A percentile compares a stretch with the other conserved stretches of the same genome.
phyloP scores from a whole-genome alignment of 768 basidiomycete genomes.

The Collybia sordida region DNA sequence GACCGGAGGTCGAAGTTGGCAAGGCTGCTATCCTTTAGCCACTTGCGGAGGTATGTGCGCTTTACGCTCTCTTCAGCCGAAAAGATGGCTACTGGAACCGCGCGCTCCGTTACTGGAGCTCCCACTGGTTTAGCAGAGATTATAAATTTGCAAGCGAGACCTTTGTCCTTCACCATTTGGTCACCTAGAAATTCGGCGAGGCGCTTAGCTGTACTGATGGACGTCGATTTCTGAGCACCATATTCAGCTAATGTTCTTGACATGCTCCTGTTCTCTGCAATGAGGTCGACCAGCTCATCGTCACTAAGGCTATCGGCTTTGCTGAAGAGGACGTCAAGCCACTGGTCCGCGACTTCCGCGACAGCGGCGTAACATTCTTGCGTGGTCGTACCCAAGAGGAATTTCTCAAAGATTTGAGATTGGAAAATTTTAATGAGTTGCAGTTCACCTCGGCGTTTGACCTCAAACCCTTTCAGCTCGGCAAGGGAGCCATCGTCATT shows the following conservation, averaged over 20 bases:
- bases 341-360: slow-evolving; percentile 90
- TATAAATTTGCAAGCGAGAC: slow-evolving; percentile 97
- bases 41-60: slow-evolving; percentile 86
- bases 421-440: slow-evolving; percentile 99
- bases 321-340: slow-evolving; percentile 94
- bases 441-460: slow-evolving; percentile 95
- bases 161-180: slow-evolving; percentile 99
- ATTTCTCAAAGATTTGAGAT: slow-evolving; percentile 96
- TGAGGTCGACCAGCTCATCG: slow-evolving; percentile 94
- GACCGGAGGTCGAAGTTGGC: slow-evolving; percentile 87
- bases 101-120: slow-evolving; percentile 95
- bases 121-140: slow-evolving; percentile 93
- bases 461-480: slow-evolving; percentile 98
- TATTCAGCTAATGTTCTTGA: slow-evolving; percentile 95
- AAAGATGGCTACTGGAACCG: slow-evolving; percentile 96
- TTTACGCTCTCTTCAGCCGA: slow-evolving; percentile 93
- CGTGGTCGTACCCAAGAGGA: slow-evolving; percentile 88
- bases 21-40: slow-evolving; percentile 93
- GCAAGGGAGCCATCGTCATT: slow-evolving; percentile 97
- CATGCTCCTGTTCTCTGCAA: slow-evolving; percentile 99
- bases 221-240: slow-evolving; percentile 94
- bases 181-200: slow-evolving; percentile 96
- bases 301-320: slow-evolving; percentile 83
- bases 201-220: slow-evolving; percentile 93
- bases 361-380: slow-evolving; percentile 96